Conservation (phyloP, 768 basidiomycete genomes). For the Rhodotorula toruloides region DNA sequence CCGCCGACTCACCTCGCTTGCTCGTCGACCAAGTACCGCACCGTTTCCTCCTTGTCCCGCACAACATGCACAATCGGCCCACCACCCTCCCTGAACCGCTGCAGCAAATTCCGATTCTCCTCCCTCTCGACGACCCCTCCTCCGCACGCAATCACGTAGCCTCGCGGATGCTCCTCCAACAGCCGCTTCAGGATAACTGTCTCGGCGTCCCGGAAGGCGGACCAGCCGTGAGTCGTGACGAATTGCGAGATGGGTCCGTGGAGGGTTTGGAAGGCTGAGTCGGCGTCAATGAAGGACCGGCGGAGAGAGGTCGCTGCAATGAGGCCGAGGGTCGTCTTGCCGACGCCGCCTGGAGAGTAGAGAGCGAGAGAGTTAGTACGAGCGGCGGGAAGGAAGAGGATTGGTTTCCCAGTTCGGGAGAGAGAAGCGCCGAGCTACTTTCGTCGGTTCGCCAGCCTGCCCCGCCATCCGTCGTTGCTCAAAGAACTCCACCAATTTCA, state of each 20-base stretch:
- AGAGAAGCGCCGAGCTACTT: not conserved
- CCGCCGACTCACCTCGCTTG: constrained; percentile 9
- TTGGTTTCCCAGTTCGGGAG: too few species aligned
- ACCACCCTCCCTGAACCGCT: constrained; percentile 53
- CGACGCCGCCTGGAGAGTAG: constrained; percentile 46
- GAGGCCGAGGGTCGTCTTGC: constrained; percentile 80
- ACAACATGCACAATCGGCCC: constrained; percentile 72
- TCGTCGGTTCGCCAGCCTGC: not conserved
- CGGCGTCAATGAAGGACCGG: constrained; percentile 76
- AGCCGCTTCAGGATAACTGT: constrained; percentile 62
- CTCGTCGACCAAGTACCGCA: constrained; percentile 40
- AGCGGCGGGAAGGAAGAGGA: not conserved
- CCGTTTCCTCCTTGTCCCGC: constrained; percentile 52
- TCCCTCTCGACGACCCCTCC: constrained; percentile 92
- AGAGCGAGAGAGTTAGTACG: not conserved
- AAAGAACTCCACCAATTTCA: too few species aligned
- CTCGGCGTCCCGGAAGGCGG: constrained; percentile 77
- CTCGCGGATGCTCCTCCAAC: constrained; percentile 55
- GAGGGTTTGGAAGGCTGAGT: constrained; percentile 60
- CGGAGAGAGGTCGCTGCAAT: constrained; percentile 67
- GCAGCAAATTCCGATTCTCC: constrained; percentile 64
- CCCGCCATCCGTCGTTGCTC: too few species aligned
- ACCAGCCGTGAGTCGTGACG: constrained; percentile 62
- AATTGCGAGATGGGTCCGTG: constrained; percentile 57
- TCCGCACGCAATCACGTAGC: constrained; percentile 78